Conservation (phyloP, 2,329 filamentous ascomycete genomes). For the Lachnellula cervina region DNA sequence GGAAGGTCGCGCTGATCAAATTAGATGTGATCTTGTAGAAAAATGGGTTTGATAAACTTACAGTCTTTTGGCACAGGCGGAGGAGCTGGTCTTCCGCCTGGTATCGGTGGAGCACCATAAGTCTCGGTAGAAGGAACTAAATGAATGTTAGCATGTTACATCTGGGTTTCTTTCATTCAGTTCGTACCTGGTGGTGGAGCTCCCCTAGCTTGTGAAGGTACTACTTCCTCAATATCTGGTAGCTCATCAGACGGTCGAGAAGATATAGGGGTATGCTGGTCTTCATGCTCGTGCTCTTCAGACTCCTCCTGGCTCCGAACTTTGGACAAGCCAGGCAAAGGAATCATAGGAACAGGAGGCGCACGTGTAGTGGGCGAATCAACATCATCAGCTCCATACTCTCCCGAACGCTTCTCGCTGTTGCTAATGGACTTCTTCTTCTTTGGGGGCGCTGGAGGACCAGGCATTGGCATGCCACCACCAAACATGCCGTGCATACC, state of each 20-base stretch:
- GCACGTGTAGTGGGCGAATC: slow-evolving; percentile 41
- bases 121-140: slow-evolving; percentile 30
- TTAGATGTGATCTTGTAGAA: slow-evolving; percentile 24
- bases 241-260: slow-evolving; percentile 42
- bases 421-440: slow-evolving; percentile 49
- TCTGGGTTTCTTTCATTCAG: not conserved
- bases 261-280: slow-evolving; percentile 47
- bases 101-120: slow-evolving; percentile 30
- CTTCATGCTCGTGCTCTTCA: slow-evolving; percentile 37
- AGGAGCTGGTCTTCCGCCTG: slow-evolving; percentile 46
- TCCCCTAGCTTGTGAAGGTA: slow-evolving; percentile 30
- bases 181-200: slow-evolving; percentile 33
- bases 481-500: slow-evolving; percentile 94
- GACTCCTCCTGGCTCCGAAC: slow-evolving; percentile 45
- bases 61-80: slow-evolving; percentile 56
- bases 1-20: slow-evolving; percentile 54
- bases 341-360: slow-evolving; percentile 57
- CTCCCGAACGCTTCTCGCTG: slow-evolving; percentile 39
- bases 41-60: slow-evolving; percentile 40
- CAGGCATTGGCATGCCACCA: slow-evolving; percentile 59
- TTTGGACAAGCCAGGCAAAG: slow-evolving; percentile 67
- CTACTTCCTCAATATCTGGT: slow-evolving; percentile 49
- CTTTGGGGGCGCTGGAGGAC: slow-evolving; percentile 43
- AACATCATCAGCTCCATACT: slow-evolving; percentile 41
- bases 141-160: slow-evolving; percentile 6